These are phyloP conservation scores for Aspergillus sp. DNA, from an alignment of 2,329 filamentous ascomycete genomes.

Conservation along the genomic window DNA sequence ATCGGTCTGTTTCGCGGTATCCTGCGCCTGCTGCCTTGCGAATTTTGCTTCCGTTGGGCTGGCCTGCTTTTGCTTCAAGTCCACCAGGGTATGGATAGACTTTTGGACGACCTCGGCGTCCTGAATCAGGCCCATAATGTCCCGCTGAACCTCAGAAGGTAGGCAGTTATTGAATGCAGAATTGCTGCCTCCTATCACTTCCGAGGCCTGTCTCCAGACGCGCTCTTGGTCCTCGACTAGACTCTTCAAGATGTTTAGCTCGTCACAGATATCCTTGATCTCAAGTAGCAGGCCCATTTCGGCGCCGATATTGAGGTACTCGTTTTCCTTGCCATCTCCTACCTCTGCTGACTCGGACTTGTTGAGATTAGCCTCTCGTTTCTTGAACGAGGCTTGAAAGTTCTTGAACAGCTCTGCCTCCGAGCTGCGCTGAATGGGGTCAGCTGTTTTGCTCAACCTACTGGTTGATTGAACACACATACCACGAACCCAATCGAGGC, in stretches of 20 bases:
- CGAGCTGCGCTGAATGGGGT: too few species aligned
- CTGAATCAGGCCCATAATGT: slow-evolving; percentile 15
- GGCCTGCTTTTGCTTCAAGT: slow-evolving; percentile 27
- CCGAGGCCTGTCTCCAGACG: slow-evolving; percentile 18
- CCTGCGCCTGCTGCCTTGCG: slow-evolving; percentile 19
- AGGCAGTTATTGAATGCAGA: neutral
- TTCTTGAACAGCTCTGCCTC: too few species aligned
- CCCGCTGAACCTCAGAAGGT: slow-evolving; percentile 15
- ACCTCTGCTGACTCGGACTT: slow-evolving; percentile 9
- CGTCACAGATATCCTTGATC: slow-evolving; percentile 31
- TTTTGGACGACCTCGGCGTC: slow-evolving; percentile 21
- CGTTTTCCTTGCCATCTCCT: slow-evolving; percentile 15
- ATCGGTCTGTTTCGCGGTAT: slow-evolving; percentile 16
- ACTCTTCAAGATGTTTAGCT: slow-evolving; percentile 28
- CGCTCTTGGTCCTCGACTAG: slow-evolving; percentile 22
- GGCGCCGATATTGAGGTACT: slow-evolving; percentile 10
- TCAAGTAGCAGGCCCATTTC: slow-evolving; percentile 20
- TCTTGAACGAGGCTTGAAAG: too few species aligned
- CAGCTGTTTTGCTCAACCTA: too few species aligned
- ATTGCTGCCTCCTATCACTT: neutral
- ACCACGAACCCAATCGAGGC: too few species aligned
- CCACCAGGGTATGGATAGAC: slow-evolving; percentile 19
- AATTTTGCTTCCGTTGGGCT: slow-evolving; percentile 23
- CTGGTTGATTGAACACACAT: too few species aligned
- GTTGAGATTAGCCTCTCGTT: too few species aligned